Base-by-base conservation (phyloP, 192 early-diverging fungal genomes). In the Dissophora ornata region DNA sequence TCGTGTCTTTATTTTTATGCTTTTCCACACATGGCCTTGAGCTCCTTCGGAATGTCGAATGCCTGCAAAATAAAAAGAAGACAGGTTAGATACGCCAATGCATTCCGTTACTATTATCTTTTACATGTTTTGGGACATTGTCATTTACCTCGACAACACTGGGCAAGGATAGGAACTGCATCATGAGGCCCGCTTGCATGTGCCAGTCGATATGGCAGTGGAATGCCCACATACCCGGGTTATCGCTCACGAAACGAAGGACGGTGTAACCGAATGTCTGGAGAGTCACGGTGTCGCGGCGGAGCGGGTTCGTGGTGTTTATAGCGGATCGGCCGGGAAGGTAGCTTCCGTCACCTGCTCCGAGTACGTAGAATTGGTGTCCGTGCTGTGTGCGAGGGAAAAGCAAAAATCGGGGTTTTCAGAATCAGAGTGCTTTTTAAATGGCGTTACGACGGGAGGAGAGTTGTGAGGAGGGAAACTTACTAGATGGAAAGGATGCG, bases 201-300 rank as follows among this genome's bases (percentile, higher is more conserved):
- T 85, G 84, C 29, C 81, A 62, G 13, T 81, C 67, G 24, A 82
- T 82, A 24, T 82, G 81, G 25, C 78, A 82, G 62, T 82, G 81
- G 29, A 82, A 69, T 4, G 51, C 32, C 78, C 81, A 82, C 32
- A 80, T 30, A 19, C 81, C 81, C 6, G 81, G 77, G 26, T 79
- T 82, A 29, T 83, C 68, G 32, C 18, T 41, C 7, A 50, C 24
- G 30, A 75, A 71, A 6, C 66, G 50, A 40, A 74, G 11, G 16
- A 58, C 47, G 4, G 57, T 21, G n/a, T 61, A 52, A 10, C 68
- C 62, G 22, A 34, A 28, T 1, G 56, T 21, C 16, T 46, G 68
- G 6, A 68, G 5, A 12, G 49, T 63, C 6, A 62, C 44, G 15
- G 62, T 79, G 19, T 82, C 77, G 9, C 81, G 64, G 32, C 61